These are phyloP conservation scores for Cordyceps militaris DNA, from an alignment of 2,329 filamentous ascomycete species.

Conservation along the genomic window DNA sequence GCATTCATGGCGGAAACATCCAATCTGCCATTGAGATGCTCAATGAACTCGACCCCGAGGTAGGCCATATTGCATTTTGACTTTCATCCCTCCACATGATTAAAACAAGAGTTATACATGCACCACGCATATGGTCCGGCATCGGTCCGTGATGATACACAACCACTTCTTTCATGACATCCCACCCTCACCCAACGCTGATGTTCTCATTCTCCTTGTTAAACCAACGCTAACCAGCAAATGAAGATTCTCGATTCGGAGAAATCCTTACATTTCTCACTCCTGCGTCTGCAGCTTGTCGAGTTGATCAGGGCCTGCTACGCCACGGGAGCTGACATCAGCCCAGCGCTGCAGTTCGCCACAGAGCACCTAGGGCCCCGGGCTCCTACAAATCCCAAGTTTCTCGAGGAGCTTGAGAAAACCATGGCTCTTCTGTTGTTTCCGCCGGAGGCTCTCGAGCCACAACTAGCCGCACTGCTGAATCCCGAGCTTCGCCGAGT, in stretches of 20 bases:
- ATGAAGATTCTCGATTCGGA: slow-evolving; percentile 78
- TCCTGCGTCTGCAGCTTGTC: slow-evolving; percentile 85
- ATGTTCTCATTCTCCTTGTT: slow-evolving; percentile 1
- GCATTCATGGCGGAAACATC: slow-evolving; percentile 80
- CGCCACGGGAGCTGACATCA: slow-evolving; percentile 62
- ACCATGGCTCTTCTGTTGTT: slow-evolving; percentile 93
- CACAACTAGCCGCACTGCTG: slow-evolving; percentile 67
- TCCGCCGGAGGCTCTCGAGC: slow-evolving; percentile 68
- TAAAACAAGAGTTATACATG: slow-evolving; percentile 89
- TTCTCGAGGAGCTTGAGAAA: slow-evolving; percentile 79
- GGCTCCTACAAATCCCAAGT: slow-evolving; percentile 72
- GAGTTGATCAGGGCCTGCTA: slow-evolving; percentile 82
- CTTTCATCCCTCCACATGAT: slow-evolving; percentile 62
- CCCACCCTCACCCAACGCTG: slow-evolving; percentile 8
- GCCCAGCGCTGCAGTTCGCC: slow-evolving; percentile 76
- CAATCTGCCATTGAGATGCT: slow-evolving; percentile 77
- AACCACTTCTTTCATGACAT: slow-evolving; percentile 49
- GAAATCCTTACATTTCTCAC: slow-evolving; percentile 76
- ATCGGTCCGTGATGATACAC: slow-evolving; percentile 83
- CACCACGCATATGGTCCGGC: slow-evolving; percentile 87
- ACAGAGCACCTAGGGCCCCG: slow-evolving; percentile 80
- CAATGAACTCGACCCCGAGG: slow-evolving; percentile 86
- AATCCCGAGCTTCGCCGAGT: slow-evolving; percentile 71
- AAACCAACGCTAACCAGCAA: slow-evolving; percentile 22
- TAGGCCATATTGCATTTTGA: slow-evolving; percentile 42